Conservation (phyloP, 2,329 filamentous ascomycete species). For the Biscogniauxia mediterranea region DNA sequence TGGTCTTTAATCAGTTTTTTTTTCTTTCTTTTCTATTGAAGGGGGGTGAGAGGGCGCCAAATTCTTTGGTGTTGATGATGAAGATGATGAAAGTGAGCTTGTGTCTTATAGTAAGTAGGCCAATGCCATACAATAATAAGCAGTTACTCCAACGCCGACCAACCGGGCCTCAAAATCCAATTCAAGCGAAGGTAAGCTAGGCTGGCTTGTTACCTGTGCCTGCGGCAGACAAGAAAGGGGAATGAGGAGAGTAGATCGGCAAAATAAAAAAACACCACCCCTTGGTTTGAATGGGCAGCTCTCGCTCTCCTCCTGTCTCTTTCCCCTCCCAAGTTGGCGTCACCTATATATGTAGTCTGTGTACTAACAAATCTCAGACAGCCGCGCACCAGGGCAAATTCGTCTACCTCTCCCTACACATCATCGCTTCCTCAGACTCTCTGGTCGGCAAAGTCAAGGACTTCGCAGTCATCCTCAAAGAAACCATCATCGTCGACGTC, state of each 20-base stretch:
- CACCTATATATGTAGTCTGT: constrained; percentile 19
- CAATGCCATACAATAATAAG: constrained; percentile 24
- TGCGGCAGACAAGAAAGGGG: constrained; percentile 7
- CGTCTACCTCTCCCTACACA: constrained; percentile 6
- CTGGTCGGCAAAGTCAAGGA: constrained; percentile 81
- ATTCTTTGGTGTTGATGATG: constrained; percentile 1
- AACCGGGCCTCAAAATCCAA: constrained; percentile 15
- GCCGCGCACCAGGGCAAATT: constrained; percentile 8
- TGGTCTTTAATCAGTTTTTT: constrained; percentile 2
- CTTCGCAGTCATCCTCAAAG: constrained; percentile 90
- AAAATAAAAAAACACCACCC: too few relatives aligned
- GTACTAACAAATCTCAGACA: constrained; percentile 11
- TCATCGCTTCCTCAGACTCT: constrained; percentile 47
- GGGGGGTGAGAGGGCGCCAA: constrained; percentile 18
- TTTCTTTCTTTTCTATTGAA: constrained; percentile 20
- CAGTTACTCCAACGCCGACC: constrained; percentile 28
- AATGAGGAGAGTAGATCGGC: too few relatives aligned
- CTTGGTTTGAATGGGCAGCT: not conserved
- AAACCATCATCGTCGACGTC: constrained; percentile 69
- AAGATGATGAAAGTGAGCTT: constrained; percentile 16
- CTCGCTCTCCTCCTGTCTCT: not conserved
- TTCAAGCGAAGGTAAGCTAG: constrained; percentile 16
- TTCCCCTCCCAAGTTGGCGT: constrained; percentile 6
- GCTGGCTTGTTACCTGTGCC: constrained; percentile 3
- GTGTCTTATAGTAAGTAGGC: constrained; percentile 14